Evolutionary conservation across 495 filamentous ascomycete genomes (phyloP).

Genomic region (Astrothelium subdiscretum): DNA sequence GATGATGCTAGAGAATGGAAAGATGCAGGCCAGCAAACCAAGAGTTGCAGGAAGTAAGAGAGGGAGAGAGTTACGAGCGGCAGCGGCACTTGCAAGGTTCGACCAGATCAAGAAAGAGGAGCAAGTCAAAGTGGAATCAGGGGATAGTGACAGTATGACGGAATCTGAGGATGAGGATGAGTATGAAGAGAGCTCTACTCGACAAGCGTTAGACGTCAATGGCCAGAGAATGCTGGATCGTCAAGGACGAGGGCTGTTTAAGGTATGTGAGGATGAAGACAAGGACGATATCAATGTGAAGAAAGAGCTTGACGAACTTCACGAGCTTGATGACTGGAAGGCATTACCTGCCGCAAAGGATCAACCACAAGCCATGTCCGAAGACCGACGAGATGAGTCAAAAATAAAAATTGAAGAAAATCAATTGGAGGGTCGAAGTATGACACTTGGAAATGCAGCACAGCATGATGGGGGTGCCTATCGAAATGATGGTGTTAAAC

Average conservation of each 20-base stretch:
- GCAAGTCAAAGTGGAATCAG: constrained; percentile 27
- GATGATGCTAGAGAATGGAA: constrained; percentile 53
- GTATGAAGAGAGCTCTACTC: constrained; percentile 15
- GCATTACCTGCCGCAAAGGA: background rate
- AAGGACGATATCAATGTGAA: constrained; percentile 45
- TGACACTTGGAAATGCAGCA: background rate
- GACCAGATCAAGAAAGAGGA: constrained; percentile 41
- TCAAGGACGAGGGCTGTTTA: constrained; percentile 51
- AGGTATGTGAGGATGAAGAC: constrained; percentile 62
- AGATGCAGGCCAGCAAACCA: constrained; percentile 47
- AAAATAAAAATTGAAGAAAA: background rate
- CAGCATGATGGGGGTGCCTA: background rate
- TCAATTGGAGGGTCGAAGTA: background rate
- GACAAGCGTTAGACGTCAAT: constrained; percentile 41
- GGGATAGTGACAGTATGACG: constrained; percentile 9
- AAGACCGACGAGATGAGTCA: background rate
- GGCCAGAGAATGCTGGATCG: constrained; percentile 47
- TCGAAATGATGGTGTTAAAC: background rate
- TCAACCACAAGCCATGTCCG: background rate
- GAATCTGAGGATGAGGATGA: constrained; percentile 25
- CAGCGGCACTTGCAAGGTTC: constrained; percentile 64
- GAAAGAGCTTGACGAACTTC: constrained; percentile 51
- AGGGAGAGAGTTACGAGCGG: constrained; percentile 63
- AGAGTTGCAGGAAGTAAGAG: constrained; percentile 57
- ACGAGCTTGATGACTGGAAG: constrained; percentile 19